These are phyloP conservation scores for Cystoisospora suis DNA, from an alignment of 169 alveolate genomes.

Conservation along the genomic window DNA sequence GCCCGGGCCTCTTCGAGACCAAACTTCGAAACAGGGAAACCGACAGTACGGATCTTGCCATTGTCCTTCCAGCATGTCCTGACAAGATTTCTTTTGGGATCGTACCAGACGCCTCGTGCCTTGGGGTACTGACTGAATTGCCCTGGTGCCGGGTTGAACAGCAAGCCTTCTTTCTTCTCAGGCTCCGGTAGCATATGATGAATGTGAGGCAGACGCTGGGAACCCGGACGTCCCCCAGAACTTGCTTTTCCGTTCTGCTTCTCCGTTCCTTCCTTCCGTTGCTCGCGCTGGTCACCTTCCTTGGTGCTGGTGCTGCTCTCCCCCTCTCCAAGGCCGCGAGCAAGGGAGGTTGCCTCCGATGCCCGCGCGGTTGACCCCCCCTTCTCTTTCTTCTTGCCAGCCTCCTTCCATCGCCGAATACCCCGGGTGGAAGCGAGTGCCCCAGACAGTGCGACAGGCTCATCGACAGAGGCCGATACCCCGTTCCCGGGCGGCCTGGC, in stretches of 20 bases:
- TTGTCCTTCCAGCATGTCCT: conserved; percentile 64
- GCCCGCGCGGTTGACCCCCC: no score
- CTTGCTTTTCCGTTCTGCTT: background rate
- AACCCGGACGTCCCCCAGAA: background rate
- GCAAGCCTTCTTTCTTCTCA: conserved; percentile 42
- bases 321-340: no score
- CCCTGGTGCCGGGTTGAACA: conserved; percentile 50
- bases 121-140: conserved; percentile 51
- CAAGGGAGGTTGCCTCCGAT: no score
- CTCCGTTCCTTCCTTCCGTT: background rate
- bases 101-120: conserved; percentile 64
- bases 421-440: no score
- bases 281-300: no score
- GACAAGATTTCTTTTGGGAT: conserved; percentile 57
- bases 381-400: no score
- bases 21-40: conserved; percentile 60
- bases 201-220: conserved; percentile 38
- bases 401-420: no score
- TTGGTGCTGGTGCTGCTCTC: no score
- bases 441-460: no score
- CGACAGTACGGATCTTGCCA: conserved; percentile 57
- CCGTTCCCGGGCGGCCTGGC: no score
- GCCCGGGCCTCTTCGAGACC: conserved; percentile 60
- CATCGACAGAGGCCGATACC: no score
- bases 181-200: conserved; percentile 61